phyloP scores from a whole-genome alignment of 352 stramenopile genomes.

The Pseudoperonospora humuli region DNA sequence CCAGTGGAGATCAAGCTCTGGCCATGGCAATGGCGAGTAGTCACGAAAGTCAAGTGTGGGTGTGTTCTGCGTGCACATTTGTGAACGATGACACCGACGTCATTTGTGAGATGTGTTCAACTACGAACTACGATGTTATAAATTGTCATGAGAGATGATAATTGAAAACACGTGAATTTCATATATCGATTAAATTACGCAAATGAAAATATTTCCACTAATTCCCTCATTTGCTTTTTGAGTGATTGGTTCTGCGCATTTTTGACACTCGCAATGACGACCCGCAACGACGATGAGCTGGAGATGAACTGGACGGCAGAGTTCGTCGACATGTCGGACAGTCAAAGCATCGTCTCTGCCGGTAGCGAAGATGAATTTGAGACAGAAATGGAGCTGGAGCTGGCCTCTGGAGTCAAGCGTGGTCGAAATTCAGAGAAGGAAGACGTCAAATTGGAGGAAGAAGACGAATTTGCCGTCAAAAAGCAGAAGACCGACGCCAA shows the following conservation, averaged over 20 bases:
- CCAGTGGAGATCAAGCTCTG: slow-evolving; percentile 11
- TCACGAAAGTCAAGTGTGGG: slow-evolving; percentile 44
- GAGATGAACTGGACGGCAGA: slow-evolving; percentile 56
- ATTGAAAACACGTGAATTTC: too few species aligned
- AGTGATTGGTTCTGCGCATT: background rate
- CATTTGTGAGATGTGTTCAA: slow-evolving; percentile 66
- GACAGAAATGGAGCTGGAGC: slow-evolving; percentile 54
- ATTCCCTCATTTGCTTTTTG: background rate
- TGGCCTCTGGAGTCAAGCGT: slow-evolving; percentile 37
- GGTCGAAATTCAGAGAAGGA: slow-evolving; percentile 22
- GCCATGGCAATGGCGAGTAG: slow-evolving; percentile 10
- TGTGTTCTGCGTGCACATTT: slow-evolving; percentile 63
- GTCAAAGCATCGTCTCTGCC: slow-evolving; percentile 47
- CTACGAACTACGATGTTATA: slow-evolving; percentile 14
- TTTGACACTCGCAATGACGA: slow-evolving; percentile 2
- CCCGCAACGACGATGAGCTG: slow-evolving; percentile 50
- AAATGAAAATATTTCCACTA: too few species aligned
- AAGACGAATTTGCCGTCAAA: slow-evolving; percentile 21
- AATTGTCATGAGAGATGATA: background rate
- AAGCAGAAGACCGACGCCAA: slow-evolving; percentile 39
- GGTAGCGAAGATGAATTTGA: slow-evolving; percentile 81
- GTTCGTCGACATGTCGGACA: slow-evolving; percentile 29
- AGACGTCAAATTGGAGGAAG: slow-evolving; percentile 10
- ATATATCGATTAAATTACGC: too few species aligned
- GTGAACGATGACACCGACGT: slow-evolving; percentile 57